A percentile compares a stretch with the other conserved stretches of the same genome.
Evolutionary conservation across 495 filamentous ascomycete species (phyloP).

Genomic region (Penicillium simplicissimum): DNA sequence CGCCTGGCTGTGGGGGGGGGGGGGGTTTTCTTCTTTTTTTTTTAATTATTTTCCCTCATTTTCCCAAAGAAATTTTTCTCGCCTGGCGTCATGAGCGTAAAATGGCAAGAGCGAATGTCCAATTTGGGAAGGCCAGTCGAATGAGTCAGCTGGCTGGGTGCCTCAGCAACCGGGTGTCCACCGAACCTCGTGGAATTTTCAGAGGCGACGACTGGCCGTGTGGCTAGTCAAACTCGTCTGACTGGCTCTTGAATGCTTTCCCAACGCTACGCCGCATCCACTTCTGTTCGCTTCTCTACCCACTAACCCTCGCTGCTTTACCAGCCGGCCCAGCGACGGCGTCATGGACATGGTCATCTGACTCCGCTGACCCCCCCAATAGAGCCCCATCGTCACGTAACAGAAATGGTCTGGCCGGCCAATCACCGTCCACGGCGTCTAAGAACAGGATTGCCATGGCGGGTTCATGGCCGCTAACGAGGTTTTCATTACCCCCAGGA

Average conservation of each 20-base stretch:
- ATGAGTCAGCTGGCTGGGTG: slow-evolving; percentile 11
- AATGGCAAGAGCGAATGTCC: slow-evolving; percentile 4
- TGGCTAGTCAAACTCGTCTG: neutral
- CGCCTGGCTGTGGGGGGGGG: slow-evolving; percentile 17
- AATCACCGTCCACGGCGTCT: slow-evolving; percentile 27
- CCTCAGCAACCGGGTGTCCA: slow-evolving; percentile 15
- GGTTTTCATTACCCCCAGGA: slow-evolving; percentile 32
- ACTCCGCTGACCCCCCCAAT: slow-evolving; percentile 10
- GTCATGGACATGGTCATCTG: slow-evolving; percentile 5
- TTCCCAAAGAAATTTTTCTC: neutral
- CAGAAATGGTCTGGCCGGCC: slow-evolving; percentile 35
- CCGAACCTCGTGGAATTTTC: neutral
- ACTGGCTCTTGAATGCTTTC: neutral
- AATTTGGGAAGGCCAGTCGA: neutral
- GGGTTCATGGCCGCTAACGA: slow-evolving; percentile 5
- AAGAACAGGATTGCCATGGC: slow-evolving; percentile 17
- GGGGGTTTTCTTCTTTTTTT: slow-evolving; percentile 19
- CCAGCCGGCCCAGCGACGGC: neutral
- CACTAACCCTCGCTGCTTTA: slow-evolving; percentile 19
- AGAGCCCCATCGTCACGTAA: slow-evolving; percentile 39
- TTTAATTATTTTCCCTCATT: slow-evolving; percentile 17
- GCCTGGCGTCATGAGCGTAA: slow-evolving; percentile 20
- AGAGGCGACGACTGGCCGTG: neutral
- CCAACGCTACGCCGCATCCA: neutral
- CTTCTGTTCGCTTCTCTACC: neutral